Conservation (phyloP, 2,329 filamentous ascomycete genomes). For the Cryphonectria japonica region DNA sequence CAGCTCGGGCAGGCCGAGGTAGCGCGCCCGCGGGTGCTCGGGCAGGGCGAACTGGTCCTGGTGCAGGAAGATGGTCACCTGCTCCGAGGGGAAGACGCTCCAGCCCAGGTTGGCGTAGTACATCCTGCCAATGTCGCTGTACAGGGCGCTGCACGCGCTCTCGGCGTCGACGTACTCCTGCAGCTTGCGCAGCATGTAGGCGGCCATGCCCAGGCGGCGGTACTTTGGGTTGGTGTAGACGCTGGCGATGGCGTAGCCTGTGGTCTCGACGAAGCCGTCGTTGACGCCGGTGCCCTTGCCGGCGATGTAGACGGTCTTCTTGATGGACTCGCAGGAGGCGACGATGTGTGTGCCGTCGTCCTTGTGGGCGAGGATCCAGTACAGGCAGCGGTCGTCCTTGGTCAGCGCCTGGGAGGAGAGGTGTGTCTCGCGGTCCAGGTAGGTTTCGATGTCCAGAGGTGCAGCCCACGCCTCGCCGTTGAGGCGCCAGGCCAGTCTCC, state of each 20-base stretch:
- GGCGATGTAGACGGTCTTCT: slow-evolving; percentile 36
- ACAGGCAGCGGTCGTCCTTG: slow-evolving; percentile 34
- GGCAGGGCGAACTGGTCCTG: slow-evolving; percentile 30
- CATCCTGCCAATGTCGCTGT: slow-evolving; percentile 40
- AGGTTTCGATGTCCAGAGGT: slow-evolving; percentile 37
- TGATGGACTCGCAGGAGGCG: slow-evolving; percentile 40
- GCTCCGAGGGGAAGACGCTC: slow-evolving; percentile 38
- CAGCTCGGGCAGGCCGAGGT: slow-evolving; percentile 34
- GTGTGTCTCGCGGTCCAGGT: slow-evolving; percentile 36
- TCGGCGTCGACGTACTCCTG: slow-evolving; percentile 40
- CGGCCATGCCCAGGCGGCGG: slow-evolving; percentile 42
- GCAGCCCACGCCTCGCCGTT: slow-evolving; percentile 38
- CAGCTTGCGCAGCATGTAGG: slow-evolving; percentile 39
- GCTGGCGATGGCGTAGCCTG: slow-evolving; percentile 41
- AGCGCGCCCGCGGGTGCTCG: slow-evolving; percentile 32
- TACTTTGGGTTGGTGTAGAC: slow-evolving; percentile 42
- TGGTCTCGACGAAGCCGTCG: slow-evolving; percentile 34
- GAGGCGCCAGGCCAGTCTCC: slow-evolving; percentile 38
- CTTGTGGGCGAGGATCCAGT: slow-evolving; percentile 39
- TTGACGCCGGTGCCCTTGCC: slow-evolving; percentile 31
- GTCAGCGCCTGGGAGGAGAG: slow-evolving; percentile 37
- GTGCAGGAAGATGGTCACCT: slow-evolving; percentile 40
- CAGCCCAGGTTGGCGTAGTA: slow-evolving; percentile 43
- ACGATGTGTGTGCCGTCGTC: slow-evolving; percentile 38
- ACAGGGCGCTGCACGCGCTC: slow-evolving; percentile 42